These are phyloP conservation scores for Bidens hawaiensis DNA, from an alignment of 140 eudicot genomes.

Conservation along the genomic window DNA sequence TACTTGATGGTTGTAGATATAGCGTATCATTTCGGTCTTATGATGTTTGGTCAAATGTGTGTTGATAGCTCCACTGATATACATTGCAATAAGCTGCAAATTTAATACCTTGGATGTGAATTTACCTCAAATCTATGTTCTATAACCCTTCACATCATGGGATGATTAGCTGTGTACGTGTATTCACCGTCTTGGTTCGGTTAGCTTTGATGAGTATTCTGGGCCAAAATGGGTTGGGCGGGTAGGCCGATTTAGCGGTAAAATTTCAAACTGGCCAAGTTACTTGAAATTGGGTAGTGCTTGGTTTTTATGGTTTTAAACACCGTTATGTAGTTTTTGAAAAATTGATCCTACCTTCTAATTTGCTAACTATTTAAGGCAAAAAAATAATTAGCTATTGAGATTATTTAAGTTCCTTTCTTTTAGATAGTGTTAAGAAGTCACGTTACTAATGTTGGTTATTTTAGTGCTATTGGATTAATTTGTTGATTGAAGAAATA, in stretches of 20 bases:
- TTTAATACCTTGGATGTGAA: not conserved
- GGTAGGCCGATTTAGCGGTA: not conserved
- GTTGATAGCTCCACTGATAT: constrained; percentile 53
- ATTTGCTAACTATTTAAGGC: not conserved
- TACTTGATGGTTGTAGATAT: constrained; percentile 62
- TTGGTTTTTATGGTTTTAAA: not conserved
- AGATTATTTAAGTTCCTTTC: too few relatives aligned
- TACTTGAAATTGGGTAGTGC: not conserved
- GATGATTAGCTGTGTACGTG: not conserved
- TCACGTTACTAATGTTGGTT: too few relatives aligned
- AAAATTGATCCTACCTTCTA: not conserved
- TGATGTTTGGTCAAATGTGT: constrained; percentile 42
- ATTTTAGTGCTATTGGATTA: too few relatives aligned
- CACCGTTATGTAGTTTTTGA: not conserved
- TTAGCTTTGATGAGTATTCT: too few relatives aligned
- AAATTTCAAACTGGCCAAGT: not conserved
- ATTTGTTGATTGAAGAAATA: too few relatives aligned
- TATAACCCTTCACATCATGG: not conserved
- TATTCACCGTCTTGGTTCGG: too few relatives aligned
- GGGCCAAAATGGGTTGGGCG: not conserved
- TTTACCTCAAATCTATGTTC: not conserved
- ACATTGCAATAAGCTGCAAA: constrained; percentile 50
- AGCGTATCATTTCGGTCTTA: constrained; percentile 53
- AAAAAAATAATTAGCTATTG: too few relatives aligned
- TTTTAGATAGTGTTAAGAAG: too few relatives aligned